Conservation (phyloP, 1,139 yeast species). For the Geotrichum aggregatum region DNA sequence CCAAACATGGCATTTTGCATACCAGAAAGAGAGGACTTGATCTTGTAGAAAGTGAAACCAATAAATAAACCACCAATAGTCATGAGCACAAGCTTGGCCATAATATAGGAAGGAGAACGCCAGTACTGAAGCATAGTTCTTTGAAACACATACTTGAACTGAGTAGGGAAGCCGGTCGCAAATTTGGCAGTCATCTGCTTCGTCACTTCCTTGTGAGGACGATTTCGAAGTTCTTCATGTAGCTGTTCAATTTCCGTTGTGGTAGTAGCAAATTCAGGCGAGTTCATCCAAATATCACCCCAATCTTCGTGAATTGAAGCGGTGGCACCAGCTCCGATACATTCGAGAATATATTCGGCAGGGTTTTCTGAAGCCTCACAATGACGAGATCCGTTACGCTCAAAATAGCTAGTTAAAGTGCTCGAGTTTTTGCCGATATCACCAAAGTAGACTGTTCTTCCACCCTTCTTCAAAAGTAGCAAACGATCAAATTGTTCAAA, state of each 20-base stretch:
- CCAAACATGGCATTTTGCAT: constrained; percentile 52
- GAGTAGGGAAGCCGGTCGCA: constrained; percentile 36
- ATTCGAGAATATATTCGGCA: constrained; percentile 74
- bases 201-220: constrained; percentile 31
- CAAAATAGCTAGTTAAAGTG: constrained; percentile 60
- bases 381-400: constrained; percentile 57
- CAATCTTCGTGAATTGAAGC: constrained; percentile 58
- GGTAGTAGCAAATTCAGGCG: constrained; percentile 47
- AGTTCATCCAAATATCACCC: constrained; percentile 57
- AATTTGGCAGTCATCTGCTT: constrained; percentile 25
- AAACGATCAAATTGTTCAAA: constrained; percentile 72
- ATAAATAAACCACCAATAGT: constrained; percentile 47
- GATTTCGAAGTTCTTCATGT: constrained; percentile 39
- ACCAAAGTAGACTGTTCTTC: constrained; percentile 72
- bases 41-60: constrained; percentile 55
- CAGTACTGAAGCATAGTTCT: constrained; percentile 41
- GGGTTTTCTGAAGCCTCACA: constrained; percentile 69
- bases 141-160: constrained; percentile 36
- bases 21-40: constrained; percentile 48
- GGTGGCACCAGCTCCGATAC: constrained; percentile 74
- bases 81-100: constrained; percentile 27
- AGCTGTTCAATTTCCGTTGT: constrained; percentile 37
- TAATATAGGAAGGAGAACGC: constrained; percentile 38
- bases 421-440: constrained; percentile 62
- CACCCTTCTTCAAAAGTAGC: constrained; percentile 64